Percentiles rank a stretch among this genome's conserved stretches.
Evolutionary conservation across 2,329 filamentous ascomycete species (phyloP).

Genomic region (Aspergillus flavus): DNA sequence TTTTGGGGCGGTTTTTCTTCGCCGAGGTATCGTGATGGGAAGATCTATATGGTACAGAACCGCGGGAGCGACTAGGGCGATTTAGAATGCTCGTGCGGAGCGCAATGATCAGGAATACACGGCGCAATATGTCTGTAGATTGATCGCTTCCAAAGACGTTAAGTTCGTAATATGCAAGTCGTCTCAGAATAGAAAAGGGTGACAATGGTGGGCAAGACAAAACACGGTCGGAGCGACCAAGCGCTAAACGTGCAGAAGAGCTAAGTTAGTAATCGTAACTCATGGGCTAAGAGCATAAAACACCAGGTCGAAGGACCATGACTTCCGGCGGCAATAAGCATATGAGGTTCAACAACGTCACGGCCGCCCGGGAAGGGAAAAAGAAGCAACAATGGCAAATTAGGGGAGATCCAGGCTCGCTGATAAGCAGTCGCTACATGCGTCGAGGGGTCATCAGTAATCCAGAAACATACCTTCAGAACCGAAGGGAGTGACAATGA

Average conservation of each 20-base stretch:
- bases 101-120: constrained; percentile 13
- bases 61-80: constrained; percentile 19
- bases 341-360: not conserved
- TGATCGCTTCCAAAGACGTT: constrained; percentile 13
- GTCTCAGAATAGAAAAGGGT: constrained; percentile 14
- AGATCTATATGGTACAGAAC: constrained; percentile 30
- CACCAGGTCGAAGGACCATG: not conserved
- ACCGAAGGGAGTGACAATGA: constrained; percentile 36
- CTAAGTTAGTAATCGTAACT: constrained; percentile 20
- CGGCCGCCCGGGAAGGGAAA: not conserved
- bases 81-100: constrained; percentile 18
- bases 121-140: constrained; percentile 11
- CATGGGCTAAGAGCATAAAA: not conserved
- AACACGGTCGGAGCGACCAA: constrained; percentile 30
- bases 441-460: constrained; percentile 2
- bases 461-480: constrained; percentile 33
- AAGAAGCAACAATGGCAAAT: not conserved
- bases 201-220: constrained; percentile 21
- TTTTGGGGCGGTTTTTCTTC: constrained; percentile 24
- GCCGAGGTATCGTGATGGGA: constrained; percentile 31
- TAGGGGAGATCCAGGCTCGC: not conserved
- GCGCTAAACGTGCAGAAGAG: constrained; percentile 23
- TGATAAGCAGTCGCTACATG: not conserved
- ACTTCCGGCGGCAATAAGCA: not conserved
- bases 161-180: constrained; percentile 16